Evolutionary conservation across 1,284 basidiomycete genomes (phyloP).

Genomic region (Agroathelia rolfsii): DNA sequence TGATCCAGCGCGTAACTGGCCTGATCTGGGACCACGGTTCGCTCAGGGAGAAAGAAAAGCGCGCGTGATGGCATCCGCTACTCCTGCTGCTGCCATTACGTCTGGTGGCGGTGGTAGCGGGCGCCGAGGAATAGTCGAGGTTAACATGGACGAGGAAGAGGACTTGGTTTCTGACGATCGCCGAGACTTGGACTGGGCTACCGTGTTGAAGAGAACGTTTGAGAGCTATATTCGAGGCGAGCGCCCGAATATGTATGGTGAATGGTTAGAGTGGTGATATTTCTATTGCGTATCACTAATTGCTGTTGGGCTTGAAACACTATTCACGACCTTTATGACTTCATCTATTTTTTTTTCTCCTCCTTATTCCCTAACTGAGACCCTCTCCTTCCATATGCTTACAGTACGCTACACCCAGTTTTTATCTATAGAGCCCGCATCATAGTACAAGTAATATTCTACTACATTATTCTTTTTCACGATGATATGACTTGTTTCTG

Average conservation of each 20-base stretch:
- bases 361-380: background rate
- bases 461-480: too few relatives aligned
- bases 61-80: conserved; percentile 24
- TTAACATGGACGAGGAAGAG: conserved; percentile 25
- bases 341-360: conserved; percentile 4
- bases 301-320: too few relatives aligned
- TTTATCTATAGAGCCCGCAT: too few relatives aligned
- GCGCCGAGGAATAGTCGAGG: conserved; percentile 18
- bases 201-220: conserved; percentile 86
- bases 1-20: conserved; percentile 81
- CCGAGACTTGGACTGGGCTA: conserved; percentile 81
- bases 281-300: background rate
- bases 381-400: too few relatives aligned
- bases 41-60: conserved; percentile 58
- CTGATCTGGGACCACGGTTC: conserved; percentile 80
- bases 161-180: conserved; percentile 38
- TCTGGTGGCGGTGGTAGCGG: conserved; percentile 9
- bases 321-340: conserved; percentile 1
- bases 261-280: conserved; percentile 63
- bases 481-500: too few relatives aligned
- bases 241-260: conserved; percentile 86
- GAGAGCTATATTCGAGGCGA: conserved; percentile 84
- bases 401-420: too few relatives aligned
- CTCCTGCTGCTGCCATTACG: conserved; percentile 14
- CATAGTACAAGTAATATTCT: too few relatives aligned